phyloP scores from a whole-genome alignment of 140 eudicot species.

The Bidens hawaiensis region DNA sequence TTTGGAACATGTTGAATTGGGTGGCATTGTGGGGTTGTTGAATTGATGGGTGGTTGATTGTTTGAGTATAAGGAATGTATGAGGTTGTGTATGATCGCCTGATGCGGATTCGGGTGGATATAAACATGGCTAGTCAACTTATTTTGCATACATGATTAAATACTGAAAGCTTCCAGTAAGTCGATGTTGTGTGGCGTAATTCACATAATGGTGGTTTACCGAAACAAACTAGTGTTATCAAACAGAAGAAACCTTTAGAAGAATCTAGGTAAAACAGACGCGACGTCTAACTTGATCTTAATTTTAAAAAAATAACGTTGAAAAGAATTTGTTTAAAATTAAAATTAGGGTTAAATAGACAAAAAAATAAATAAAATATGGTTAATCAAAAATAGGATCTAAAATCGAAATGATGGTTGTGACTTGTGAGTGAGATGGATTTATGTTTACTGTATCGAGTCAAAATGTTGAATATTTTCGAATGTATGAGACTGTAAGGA shows the following conservation, averaged over 20 bases:
- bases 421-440: not conserved
- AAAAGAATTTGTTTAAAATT: no score
- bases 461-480: not conserved
- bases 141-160: not conserved
- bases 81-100: constrained; percentile 40
- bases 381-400: not conserved
- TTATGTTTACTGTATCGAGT: not conserved
- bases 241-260: no score
- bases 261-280: no score
- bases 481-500: not conserved
- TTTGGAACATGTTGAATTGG: constrained; percentile 31
- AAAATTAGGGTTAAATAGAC: no score
- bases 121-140: constrained; percentile 29
- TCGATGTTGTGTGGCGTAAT: not conserved
- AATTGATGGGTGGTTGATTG: not conserved
- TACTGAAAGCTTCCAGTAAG: not conserved
- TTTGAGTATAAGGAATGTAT: constrained; percentile 35
- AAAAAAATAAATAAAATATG: no score
- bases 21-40: constrained; percentile 25
- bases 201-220: no score
- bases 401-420: not conserved
- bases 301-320: no score
- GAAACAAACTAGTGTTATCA: no score
- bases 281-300: no score
- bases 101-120: constrained; percentile 34